Percentiles rank a stretch among this genome's conserved stretches.
phyloP scores from a whole-genome alignment of 2,329 filamentous ascomycete species.

The Huntiella bhutanensis region DNA sequence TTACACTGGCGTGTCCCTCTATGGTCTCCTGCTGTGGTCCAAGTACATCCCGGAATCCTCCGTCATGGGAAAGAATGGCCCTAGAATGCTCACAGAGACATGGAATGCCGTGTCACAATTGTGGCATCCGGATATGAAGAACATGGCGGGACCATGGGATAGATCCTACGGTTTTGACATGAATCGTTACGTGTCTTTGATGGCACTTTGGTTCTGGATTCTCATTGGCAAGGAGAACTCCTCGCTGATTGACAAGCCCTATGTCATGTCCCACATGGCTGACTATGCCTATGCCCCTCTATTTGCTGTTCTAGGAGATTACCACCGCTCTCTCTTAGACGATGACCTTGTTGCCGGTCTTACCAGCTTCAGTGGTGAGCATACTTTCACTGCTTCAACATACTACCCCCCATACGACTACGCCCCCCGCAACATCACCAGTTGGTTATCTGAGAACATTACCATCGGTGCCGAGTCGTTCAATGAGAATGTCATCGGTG shows the following conservation, averaged over 20 bases:
- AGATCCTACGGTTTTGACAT: conserved; percentile 44
- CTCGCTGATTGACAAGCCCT: conserved; percentile 22
- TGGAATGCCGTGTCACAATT: conserved; percentile 33
- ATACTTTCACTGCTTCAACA: conserved; percentile 30
- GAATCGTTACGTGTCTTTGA: conserved; percentile 37
- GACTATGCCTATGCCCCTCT: conserved; percentile 41
- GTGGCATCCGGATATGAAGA: conserved; percentile 39
- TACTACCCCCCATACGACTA: conserved; percentile 40
- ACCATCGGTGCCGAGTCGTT: conserved; percentile 43
- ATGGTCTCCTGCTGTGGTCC: conserved; percentile 36
- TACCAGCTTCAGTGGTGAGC: conserved; percentile 30
- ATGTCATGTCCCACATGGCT: conserved; percentile 37
- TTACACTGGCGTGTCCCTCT: conserved; percentile 42
- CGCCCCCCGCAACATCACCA: conserved; percentile 36
- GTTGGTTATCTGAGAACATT: conserved; percentile 36
- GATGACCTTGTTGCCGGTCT: conserved; percentile 23
- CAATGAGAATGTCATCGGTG: conserved; percentile 35
- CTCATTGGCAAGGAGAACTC: conserved; percentile 30
- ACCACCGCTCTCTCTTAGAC: conserved; percentile 28
- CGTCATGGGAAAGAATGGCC: conserved; percentile 31
- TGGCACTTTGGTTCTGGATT: conserved; percentile 40
- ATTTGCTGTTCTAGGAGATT: conserved; percentile 33
- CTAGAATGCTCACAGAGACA: conserved; percentile 30
- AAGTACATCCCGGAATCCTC: conserved; percentile 38
- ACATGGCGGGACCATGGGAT: conserved; percentile 47